Conservation (phyloP, 2,329 filamentous ascomycete species). For the Myriosclerotinia curreyana region DNA sequence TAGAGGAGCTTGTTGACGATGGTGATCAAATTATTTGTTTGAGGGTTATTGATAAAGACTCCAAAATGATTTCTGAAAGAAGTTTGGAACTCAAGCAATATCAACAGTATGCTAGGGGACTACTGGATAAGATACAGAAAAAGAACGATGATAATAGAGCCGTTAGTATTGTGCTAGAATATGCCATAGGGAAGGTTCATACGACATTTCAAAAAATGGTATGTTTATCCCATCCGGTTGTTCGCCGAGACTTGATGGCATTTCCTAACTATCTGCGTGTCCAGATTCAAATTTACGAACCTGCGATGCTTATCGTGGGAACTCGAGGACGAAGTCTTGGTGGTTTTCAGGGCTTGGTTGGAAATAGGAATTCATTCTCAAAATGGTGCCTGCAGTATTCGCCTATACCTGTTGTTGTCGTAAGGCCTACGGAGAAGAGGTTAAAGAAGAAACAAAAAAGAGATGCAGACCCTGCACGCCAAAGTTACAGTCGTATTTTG, state of each 20-base stretch:
- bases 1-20: conserved; percentile 74
- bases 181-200: conserved; percentile 69
- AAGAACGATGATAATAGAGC: conserved; percentile 70
- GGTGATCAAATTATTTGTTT: conserved; percentile 73
- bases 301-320: conserved; percentile 69
- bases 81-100: conserved; percentile 60
- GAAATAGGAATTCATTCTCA: conserved; percentile 60
- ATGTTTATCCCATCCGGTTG: conserved; percentile 33
- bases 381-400: conserved; percentile 75
- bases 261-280: conserved; percentile 24
- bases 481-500: conserved; percentile 63
- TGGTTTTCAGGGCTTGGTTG: conserved; percentile 66
- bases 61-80: conserved; percentile 59
- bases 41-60: conserved; percentile 68
- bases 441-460: conserved; percentile 71
- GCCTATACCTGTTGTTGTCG: conserved; percentile 71
- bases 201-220: conserved; percentile 73
- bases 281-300: conserved; percentile 70
- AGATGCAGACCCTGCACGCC: conserved; percentile 58
- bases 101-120: conserved; percentile 59
- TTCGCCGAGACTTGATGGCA: not conserved
- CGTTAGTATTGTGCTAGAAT: conserved; percentile 68
- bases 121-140: conserved; percentile 63
- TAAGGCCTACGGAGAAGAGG: conserved; percentile 65
- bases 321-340: conserved; percentile 66